Conservation (phyloP, 805 yeast species). For the Pichia pseudocactophila region DNA sequence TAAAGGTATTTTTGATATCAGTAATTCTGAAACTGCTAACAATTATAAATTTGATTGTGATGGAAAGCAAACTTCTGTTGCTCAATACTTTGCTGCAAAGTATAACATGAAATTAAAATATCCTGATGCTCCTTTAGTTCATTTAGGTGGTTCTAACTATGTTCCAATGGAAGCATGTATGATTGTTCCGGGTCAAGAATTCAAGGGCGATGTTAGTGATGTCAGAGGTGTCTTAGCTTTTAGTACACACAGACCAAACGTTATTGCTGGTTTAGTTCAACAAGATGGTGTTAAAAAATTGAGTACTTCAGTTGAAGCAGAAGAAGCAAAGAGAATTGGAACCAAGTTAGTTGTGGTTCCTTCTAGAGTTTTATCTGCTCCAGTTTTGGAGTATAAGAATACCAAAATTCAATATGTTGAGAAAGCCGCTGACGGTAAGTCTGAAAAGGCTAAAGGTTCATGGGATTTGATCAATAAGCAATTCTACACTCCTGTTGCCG, state of each 20-base stretch:
- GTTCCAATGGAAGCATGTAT: conserved; percentile 24
- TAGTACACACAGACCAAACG: conserved; percentile 24
- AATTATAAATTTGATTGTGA: conserved; percentile 18
- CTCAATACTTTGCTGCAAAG: conserved; percentile 18
- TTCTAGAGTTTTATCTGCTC: conserved; percentile 23
- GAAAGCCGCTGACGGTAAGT: conserved; percentile 17
- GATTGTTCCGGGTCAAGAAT: conserved; percentile 24
- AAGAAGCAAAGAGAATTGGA: conserved; percentile 15
- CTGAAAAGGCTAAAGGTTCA: conserved; percentile 18
- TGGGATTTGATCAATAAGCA: conserved; percentile 18
- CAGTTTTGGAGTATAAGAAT: conserved; percentile 16
- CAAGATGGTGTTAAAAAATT: conserved; percentile 20
- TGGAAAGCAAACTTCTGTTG: conserved; percentile 20
- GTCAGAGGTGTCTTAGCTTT: conserved; percentile 23
- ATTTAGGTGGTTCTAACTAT: conserved; percentile 21
- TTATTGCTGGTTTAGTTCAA: conserved; percentile 22
- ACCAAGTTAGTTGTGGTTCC: conserved; percentile 20
- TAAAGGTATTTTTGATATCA: conserved; percentile 20
- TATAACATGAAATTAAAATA: conserved; percentile 19
- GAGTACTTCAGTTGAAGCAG: conserved; percentile 5
- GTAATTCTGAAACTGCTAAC: conserved; percentile 15
- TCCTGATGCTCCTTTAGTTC: conserved; percentile 23
- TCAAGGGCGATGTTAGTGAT: conserved; percentile 23
- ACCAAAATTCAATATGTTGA: conserved; percentile 13
- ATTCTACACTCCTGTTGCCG: conserved; percentile 14